Evolutionary conservation across 2,329 filamentous ascomycete genomes (phyloP), one percentile per base, ranked within the genome.

Genomic region (Penicillium sp.): DNA sequence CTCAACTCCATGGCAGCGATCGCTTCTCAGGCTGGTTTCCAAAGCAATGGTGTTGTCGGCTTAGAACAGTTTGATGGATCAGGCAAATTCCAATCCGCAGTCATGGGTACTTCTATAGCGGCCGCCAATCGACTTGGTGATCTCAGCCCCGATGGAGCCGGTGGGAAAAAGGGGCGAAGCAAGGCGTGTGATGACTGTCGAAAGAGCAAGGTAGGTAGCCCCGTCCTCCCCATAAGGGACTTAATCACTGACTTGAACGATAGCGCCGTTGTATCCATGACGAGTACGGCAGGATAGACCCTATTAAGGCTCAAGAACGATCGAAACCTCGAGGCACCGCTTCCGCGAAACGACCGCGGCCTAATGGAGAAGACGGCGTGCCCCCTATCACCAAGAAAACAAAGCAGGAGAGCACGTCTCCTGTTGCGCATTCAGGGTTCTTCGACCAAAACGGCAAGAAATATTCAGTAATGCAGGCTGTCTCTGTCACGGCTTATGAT

Each of bases 241-340:
- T 34, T 18, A 29, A 43, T 24, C 56, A 63, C 57, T 60, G 49
- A 59, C 35, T 36, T 32, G 4, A 32, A 0, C 13, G 49, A 40
- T 52, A 84, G 80, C 79, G 81, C 48, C 79, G 81, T 58, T 85
- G 81, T 59, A 81, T 84, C 40, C 81, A 85, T 58, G 81, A 84
- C 57, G 80, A 83, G 54, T 76, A 78, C 54, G 81, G 81, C 40
- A 77, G 80, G 46, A 75, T 84, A 22, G 81, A 85, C 62, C 81
- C 80, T 1, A 65, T 81, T 57, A 84, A 84, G 60, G 78, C 79
- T 2, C 77, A 78, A 41, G 80, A 84, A 59, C 72, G 76, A 20
- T 78, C 80, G 2, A 77, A 82, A 32, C 79, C 80, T 32, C 74
- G 80, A 50, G 79, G 77, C 11, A 76, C 76, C 26, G 70, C 69